phyloP scores from a whole-genome alignment of 345 rosid species.

The Populus euphratica region DNA sequence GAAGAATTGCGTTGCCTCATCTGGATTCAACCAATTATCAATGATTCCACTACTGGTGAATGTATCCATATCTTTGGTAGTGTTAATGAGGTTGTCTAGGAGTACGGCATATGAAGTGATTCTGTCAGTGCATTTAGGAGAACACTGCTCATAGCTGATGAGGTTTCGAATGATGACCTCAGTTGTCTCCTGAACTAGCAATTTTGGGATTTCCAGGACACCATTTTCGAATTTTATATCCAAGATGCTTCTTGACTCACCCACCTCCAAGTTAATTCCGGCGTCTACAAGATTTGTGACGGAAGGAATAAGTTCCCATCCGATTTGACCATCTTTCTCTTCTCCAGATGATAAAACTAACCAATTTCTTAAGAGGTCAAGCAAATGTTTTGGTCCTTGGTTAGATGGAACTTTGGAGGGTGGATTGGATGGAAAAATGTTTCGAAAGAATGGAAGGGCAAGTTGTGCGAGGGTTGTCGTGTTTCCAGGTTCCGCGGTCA shows the following conservation, averaged over 20 bases:
- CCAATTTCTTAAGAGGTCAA: too few species aligned
- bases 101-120: slow-evolving; percentile 20
- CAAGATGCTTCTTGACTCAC: neutral
- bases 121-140: neutral
- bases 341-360: too few species aligned
- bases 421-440: neutral
- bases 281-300: too few species aligned
- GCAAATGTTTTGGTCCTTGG: too few species aligned
- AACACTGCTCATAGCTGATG: slow-evolving; percentile 18
- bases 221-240: slow-evolving; percentile 9
- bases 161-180: slow-evolving; percentile 19
- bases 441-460: neutral
- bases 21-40: slow-evolving; percentile 16
- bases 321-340: too few species aligned
- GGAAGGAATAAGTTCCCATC: too few species aligned
- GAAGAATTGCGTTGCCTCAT: slow-evolving; percentile 20
- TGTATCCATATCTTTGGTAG: slow-evolving; percentile 8
- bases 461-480: neutral
- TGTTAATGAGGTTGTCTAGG: slow-evolving; percentile 15
- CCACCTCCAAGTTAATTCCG: slow-evolving; percentile 1
- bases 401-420: too few species aligned
- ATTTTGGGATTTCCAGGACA: slow-evolving; percentile 1
- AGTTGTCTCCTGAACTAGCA: slow-evolving; percentile 10
- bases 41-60: neutral
- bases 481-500: neutral